Base-by-base conservation (phyloP, 768 basidiomycete species). In the Trametes elegans region DNA sequence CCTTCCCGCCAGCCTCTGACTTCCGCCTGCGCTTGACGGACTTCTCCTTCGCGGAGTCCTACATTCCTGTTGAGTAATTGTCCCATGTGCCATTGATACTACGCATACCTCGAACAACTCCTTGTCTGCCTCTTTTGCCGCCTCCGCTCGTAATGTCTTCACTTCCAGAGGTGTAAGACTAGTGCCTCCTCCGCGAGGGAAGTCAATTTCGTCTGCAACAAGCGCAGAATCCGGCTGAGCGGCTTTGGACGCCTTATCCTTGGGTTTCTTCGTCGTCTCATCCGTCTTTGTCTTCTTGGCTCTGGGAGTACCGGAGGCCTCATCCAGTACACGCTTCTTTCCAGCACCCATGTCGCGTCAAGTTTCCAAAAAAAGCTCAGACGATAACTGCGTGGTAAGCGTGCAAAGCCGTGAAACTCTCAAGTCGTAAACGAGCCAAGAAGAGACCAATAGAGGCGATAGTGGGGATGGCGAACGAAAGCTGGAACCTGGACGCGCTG, bases 151-250 rank as follows among this genome's bases (percentile, higher is more conserved):
- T 31, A 92, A 82, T 49, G 85, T 74, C 71, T 95, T 94, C 49
- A 93, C 86, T 70, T 99, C 95, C 7, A 92, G 73, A 28, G 93
- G 87, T 18, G 95, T 97, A 62, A 96, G 80, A 28, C 76, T 80
- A 1, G 93, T 90, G 48, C 96, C 96, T 24, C 96, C 96, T 24
- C 96, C 97, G 62, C 96, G 85, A 53, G 95, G 95, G 71, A 98
- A 99, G 70, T 95, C 93, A 45, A 92, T 80, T 64, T 95, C 93
- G 34, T 93, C 84, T 9, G 76, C 57, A 31, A 75, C 70, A 53
- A 77, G 63, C 60, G 66, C 72, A n/a, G 78, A 75, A 26, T 68
- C 60, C 9, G 70, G 60, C 45, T 71, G 67, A 3, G 69, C 58
- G 9, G 72, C 53, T 18, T 72, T 68, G 18, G 64, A 59, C 58